Conservation (phyloP, 192 early-diverging fungal species). For the Linnemannia hyalina region DNA sequence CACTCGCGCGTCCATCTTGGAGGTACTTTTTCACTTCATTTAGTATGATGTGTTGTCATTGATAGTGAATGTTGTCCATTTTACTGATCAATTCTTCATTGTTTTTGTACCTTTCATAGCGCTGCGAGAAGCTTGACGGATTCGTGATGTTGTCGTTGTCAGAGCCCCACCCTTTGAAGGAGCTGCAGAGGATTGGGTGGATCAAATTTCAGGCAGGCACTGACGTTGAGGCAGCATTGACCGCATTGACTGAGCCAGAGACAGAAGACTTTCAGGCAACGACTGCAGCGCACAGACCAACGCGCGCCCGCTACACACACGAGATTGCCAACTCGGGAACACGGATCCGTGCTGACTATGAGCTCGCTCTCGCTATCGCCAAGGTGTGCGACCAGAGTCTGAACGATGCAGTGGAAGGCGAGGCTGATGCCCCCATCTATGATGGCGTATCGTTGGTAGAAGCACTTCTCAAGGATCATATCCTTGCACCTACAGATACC, state of each 20-base stretch:
- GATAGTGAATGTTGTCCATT: no score
- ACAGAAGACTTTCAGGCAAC: constrained; percentile 47
- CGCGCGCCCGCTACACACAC: constrained; percentile 72
- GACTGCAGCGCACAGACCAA: constrained; percentile 45
- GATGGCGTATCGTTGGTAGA: constrained; percentile 22
- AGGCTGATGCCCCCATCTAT: constrained; percentile 24
- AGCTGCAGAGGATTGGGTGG: constrained; percentile 94
- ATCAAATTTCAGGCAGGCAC: constrained; percentile 88
- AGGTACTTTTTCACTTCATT: constrained; percentile 19
- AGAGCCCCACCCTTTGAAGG: constrained; percentile 87
- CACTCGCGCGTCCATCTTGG: constrained; percentile 37
- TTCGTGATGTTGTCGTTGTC: constrained; percentile 88
- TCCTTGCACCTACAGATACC: constrained; percentile 16
- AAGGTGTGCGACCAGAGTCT: constrained; percentile 70
- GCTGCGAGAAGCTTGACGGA: constrained; percentile 77
- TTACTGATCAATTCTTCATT: not conserved
- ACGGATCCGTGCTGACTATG: constrained; percentile 82
- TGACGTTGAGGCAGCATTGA: constrained; percentile 81
- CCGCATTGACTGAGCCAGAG: constrained; percentile 44
- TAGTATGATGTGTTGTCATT: not conserved
- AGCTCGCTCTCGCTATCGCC: constrained; percentile 69
- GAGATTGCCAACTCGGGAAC: constrained; percentile 76
- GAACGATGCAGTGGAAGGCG: constrained; percentile 28
- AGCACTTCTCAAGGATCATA: constrained; percentile 37
- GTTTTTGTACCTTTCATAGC: constrained; percentile 47